Evolutionary conservation across 305 asterid species (phyloP).

Genomic region (Fraxinus xanthoxyloides): DNA sequence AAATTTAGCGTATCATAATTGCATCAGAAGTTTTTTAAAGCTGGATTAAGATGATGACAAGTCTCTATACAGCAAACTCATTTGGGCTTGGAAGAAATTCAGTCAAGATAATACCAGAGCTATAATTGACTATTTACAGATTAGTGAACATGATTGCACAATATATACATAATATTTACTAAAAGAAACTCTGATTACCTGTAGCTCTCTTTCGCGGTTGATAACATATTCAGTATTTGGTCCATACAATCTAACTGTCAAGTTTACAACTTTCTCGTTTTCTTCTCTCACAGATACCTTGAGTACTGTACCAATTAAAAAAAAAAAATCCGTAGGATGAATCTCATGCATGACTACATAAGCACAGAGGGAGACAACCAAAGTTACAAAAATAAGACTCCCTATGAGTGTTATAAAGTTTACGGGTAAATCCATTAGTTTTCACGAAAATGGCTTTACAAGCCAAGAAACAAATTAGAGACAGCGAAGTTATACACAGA

Average conservation of each 20-base stretch:
- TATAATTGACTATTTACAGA: not conserved
- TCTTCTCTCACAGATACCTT: constrained; percentile 77
- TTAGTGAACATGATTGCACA: not conserved
- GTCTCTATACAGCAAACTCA: constrained; percentile 1
- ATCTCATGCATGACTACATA: not conserved
- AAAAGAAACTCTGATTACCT: constrained; percentile 40
- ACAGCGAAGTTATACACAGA: constrained; percentile 24
- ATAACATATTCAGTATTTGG: constrained; percentile 96
- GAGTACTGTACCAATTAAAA: constrained; percentile 57
- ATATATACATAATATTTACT: not conserved
- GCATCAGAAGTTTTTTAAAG: not conserved
- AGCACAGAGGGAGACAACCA: constrained; percentile 19
- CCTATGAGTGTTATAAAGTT: not conserved
- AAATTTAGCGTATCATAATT: constrained; percentile 4
- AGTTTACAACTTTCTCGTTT: constrained; percentile 34
- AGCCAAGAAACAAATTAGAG: not conserved
- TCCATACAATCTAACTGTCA: constrained; percentile 83
- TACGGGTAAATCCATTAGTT: not conserved
- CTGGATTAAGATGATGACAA: constrained; percentile 12
- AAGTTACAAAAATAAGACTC: constrained; percentile 2
- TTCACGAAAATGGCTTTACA: not conserved
- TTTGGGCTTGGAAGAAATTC: constrained; percentile 8
- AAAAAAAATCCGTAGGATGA: not conserved
- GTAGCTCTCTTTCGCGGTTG: constrained; percentile 80
- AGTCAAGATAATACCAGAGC: not conserved